Percentiles rank a stretch among this genome's conserved stretches.
These are phyloP conservation scores for Chlorophyllum brunneum DNA, from an alignment of 768 basidiomycete genomes.

Conservation along the genomic window DNA sequence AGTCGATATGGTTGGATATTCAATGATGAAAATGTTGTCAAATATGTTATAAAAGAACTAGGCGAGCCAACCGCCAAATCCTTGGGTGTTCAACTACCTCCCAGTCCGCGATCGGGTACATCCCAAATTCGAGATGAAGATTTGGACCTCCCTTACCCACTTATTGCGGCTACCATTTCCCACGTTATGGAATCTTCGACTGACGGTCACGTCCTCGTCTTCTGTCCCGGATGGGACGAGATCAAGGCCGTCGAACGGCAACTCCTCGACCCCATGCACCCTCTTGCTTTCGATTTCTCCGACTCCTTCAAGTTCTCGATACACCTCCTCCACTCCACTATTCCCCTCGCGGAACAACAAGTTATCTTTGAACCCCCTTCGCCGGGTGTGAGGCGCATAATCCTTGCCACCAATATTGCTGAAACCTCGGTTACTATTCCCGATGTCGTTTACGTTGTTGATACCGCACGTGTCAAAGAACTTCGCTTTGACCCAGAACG, in stretches of 20 bases:
- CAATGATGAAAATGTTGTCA: slow-evolving; percentile 61
- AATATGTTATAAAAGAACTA: slow-evolving; percentile 71
- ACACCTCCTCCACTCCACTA: slow-evolving; percentile 85
- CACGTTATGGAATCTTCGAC: slow-evolving; percentile 71
- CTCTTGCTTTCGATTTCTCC: slow-evolving; percentile 58
- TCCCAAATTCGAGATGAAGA: slow-evolving; percentile 36
- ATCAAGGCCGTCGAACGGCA: slow-evolving; percentile 69
- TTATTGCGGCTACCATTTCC: slow-evolving; percentile 78
- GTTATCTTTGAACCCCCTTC: slow-evolving; percentile 83
- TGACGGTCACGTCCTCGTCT: slow-evolving; percentile 86
- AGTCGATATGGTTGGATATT: slow-evolving; percentile 59
- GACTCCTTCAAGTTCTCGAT: slow-evolving; percentile 58
- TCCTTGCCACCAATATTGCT: slow-evolving; percentile 92
- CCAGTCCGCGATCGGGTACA: slow-evolving; percentile 10
- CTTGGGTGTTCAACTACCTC: slow-evolving; percentile 23
- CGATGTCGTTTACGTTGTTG: slow-evolving; percentile 92
- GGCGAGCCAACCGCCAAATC: slow-evolving; percentile 26
- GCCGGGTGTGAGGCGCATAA: slow-evolving; percentile 75
- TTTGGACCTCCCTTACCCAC: slow-evolving; percentile 73
- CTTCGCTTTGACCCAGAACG: slow-evolving; percentile 84
- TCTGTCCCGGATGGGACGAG: slow-evolving; percentile 93
- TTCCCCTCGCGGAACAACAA: slow-evolving; percentile 87
- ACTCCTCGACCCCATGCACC: slow-evolving; percentile 45
- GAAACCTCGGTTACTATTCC: slow-evolving; percentile 96
- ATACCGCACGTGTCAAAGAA: slow-evolving; percentile 86